Percentiles rank a stretch among this genome's conserved stretches.
Conservation (phyloP, 2,329 filamentous ascomycete species). For the Pyricularia sp. region DNA sequence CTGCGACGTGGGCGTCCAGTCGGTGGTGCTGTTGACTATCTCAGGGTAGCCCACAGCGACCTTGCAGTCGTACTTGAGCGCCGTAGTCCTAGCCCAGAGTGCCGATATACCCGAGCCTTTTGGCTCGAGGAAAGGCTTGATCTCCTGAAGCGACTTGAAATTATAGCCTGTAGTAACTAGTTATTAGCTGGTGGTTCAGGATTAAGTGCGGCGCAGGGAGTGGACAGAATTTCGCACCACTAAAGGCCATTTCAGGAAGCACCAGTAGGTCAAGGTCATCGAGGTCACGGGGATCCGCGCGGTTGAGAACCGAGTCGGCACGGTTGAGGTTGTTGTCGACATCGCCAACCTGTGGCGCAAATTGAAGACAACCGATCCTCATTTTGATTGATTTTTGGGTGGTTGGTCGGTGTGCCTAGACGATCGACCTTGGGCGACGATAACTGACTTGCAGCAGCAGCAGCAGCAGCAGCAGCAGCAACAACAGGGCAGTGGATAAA, state of each 20-base stretch:
- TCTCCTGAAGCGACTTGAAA: constrained; percentile 60
- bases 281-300: constrained; percentile 39
- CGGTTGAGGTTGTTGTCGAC: constrained; percentile 60
- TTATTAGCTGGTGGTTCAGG: background rate
- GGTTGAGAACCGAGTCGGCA: constrained; percentile 54
- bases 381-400: constrained; percentile 13
- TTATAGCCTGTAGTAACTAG: constrained; percentile 53
- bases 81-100: constrained; percentile 60
- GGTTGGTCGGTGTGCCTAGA: background rate
- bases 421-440: background rate
- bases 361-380: constrained; percentile 49
- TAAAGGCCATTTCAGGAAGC: constrained; percentile 68
- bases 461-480: background rate
- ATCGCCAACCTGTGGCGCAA: constrained; percentile 61
- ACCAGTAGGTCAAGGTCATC: constrained; percentile 65
- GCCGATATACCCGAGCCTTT: constrained; percentile 57
- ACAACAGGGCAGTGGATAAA: background rate
- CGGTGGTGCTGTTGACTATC: constrained; percentile 33
- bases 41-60: constrained; percentile 72
- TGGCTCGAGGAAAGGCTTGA: constrained; percentile 59
- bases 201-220: background rate
- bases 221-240: constrained; percentile 35
- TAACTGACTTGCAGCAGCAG: background rate
- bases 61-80: constrained; percentile 55
- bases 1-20: constrained; percentile 18